phyloP scores from a whole-genome alignment of 305 asterid genomes.

The Fraxinus sp. region DNA sequence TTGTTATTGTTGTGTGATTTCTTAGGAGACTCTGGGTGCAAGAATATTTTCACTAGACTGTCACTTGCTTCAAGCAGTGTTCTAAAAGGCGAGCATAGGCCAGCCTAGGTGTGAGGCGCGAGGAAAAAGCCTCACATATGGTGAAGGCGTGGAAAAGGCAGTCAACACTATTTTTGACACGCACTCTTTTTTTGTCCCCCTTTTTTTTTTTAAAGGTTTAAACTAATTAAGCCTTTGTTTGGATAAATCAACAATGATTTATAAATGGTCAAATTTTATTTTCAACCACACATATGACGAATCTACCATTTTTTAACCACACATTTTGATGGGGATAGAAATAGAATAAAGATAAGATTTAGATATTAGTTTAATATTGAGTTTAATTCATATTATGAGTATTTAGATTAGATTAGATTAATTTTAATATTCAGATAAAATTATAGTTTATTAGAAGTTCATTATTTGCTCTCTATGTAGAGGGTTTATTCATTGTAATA shows the following conservation, averaged over 20 bases:
- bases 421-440: neutral
- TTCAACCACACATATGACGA: neutral
- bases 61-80: conserved; percentile 11
- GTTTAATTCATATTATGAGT: neutral
- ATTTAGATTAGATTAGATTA: neutral
- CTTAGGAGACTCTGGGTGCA: neutral
- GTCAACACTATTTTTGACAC: neutral
- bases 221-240: neutral
- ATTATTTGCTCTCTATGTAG: neutral
- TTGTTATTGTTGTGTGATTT: neutral
- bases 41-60: conserved; percentile 5
- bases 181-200: neutral
- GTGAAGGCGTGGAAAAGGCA: neutral
- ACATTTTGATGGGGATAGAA: neutral
- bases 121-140: neutral
- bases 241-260: neutral
- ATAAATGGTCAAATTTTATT: neutral
- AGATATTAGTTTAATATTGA: neutral
- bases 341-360: neutral
- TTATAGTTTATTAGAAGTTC: neutral
- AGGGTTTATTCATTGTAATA: neutral
- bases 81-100: neutral
- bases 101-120: neutral
- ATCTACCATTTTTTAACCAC: neutral
- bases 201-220: neutral